These are phyloP conservation scores for Podospora australis DNA, from an alignment of 495 filamentous ascomycete genomes.

Conservation along the genomic window DNA sequence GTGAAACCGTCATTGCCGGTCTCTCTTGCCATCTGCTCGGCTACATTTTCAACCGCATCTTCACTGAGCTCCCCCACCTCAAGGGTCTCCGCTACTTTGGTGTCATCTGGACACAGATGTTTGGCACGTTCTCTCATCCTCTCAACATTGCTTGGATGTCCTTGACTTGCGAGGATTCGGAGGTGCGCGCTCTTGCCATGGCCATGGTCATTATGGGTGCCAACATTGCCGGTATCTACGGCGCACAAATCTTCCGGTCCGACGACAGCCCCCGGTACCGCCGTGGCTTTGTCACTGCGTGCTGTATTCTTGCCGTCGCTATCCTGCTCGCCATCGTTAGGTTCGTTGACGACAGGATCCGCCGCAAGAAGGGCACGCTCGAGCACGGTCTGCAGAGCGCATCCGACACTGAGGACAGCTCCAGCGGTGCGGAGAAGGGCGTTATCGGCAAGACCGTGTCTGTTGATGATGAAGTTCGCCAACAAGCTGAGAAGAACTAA, in stretches of 20 bases:
- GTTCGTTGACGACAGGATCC: conserved; percentile 24
- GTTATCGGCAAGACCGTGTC: not conserved
- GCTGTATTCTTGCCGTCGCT: conserved; percentile 18
- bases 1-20: conserved; percentile 25
- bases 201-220: conserved; percentile 52
- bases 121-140: conserved; percentile 42
- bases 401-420: not conserved
- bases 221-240: conserved; percentile 48
- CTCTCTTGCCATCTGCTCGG: conserved; percentile 26
- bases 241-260: conserved; percentile 49
- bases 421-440: not conserved
- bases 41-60: conserved; percentile 36
- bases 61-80: conserved; percentile 18
- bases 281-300: conserved; percentile 30
- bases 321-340: conserved; percentile 19
- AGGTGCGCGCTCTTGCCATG: conserved; percentile 33
- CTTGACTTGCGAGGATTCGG: conserved; percentile 26
- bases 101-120: conserved; percentile 47
- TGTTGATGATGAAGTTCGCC: not conserved
- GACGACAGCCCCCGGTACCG: conserved; percentile 46
- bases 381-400: not conserved
- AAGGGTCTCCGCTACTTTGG: conserved; percentile 31
- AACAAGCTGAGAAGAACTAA: not conserved
- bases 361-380: not conserved
- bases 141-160: conserved; percentile 38